Percentiles rank a stretch among this genome's conserved stretches.
phyloP scores from a whole-genome alignment of 768 basidiomycete genomes.

The Tylopilus sp. region DNA sequence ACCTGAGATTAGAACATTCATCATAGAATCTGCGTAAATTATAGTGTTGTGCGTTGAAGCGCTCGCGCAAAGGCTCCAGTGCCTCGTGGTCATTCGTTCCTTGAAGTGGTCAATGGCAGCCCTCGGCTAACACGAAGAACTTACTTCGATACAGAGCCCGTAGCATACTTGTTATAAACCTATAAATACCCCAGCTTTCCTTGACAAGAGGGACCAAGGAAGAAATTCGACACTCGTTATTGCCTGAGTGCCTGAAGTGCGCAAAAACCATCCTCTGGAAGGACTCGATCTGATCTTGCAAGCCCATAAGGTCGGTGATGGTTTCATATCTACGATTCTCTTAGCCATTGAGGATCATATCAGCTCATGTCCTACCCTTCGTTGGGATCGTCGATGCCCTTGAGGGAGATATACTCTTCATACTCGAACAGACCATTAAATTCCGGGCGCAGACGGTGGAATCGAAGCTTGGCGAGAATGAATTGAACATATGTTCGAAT shows the following conservation, averaged over 20 bases:
- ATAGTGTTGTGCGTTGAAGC: constrained; percentile 90
- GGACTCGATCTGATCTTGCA: constrained; percentile 98
- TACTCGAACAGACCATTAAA: constrained; percentile 99
- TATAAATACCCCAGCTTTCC: constrained; percentile 98
- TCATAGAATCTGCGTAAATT: constrained; percentile 97
- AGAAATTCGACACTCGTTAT: constrained; percentile 97
- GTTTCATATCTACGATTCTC: constrained; percentile 78
- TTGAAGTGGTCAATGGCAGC: constrained; percentile 30
- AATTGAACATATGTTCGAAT: constrained; percentile 97
- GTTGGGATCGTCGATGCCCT: constrained; percentile 97
- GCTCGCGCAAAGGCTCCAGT: constrained; percentile 81
- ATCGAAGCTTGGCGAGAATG: constrained; percentile 90
- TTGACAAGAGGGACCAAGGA: constrained; percentile 95
- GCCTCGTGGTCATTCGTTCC: constrained; percentile 89
- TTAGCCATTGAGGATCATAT: constrained; percentile 10
- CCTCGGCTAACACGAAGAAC: constrained; percentile 23
- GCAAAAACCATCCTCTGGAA: constrained; percentile 98
- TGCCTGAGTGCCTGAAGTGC: constrained; percentile 84
- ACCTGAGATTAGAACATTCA: constrained; percentile 98
- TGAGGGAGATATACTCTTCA: constrained; percentile 95
- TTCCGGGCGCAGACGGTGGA: constrained; percentile 92
- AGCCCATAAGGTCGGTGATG: constrained; percentile 93
- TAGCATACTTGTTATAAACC: constrained; percentile 98
- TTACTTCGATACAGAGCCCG: constrained; percentile 92
- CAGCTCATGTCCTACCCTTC: constrained; percentile 70